Evolutionary conservation across 805 yeast species (phyloP).

Genomic region (Nakazawaea wickerhamii): DNA sequence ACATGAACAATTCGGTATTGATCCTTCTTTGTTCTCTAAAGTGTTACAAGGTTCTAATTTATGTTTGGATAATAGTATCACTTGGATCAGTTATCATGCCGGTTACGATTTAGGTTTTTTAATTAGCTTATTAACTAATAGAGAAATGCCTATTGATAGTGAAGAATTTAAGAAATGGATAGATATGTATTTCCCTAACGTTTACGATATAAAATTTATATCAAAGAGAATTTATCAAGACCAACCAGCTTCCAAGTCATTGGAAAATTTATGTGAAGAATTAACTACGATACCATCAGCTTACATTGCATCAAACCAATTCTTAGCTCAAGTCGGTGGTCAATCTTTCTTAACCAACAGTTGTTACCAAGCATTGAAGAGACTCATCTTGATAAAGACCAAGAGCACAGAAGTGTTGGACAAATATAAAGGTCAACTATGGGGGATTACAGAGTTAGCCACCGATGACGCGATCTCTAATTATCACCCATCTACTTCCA

Average conservation of each 20-base stretch:
- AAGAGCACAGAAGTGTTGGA: constrained; percentile 8
- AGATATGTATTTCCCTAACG: constrained; percentile 67
- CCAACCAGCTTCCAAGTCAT: constrained; percentile 26
- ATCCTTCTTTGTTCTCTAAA: constrained; percentile 76
- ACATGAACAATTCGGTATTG: constrained; percentile 74
- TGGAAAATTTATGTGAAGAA: constrained; percentile 67
- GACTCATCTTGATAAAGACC: constrained; percentile 15
- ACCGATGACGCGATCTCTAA: background rate
- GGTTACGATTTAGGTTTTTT: constrained; percentile 95
- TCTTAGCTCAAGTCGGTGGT: constrained; percentile 57
- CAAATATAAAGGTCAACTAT: constrained; percentile 7
- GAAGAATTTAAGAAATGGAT: constrained; percentile 73
- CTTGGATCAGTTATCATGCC: constrained; percentile 89
- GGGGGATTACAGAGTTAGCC: constrained; percentile 11
- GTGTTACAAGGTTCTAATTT: constrained; percentile 81
- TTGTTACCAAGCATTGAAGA: constrained; percentile 54
- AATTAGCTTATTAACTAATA: constrained; percentile 68
- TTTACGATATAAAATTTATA: constrained; percentile 72
- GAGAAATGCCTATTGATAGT: constrained; percentile 73
- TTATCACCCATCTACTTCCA: constrained; percentile 3
- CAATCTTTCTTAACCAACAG: constrained; percentile 57
- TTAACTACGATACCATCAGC: constrained; percentile 60
- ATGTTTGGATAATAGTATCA: constrained; percentile 60
- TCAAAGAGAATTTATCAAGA: constrained; percentile 21
- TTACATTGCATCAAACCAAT: constrained; percentile 27